phyloP scores from a whole-genome alignment of 495 filamentous ascomycete species.

The Penicillium cosmopolitanum region DNA sequence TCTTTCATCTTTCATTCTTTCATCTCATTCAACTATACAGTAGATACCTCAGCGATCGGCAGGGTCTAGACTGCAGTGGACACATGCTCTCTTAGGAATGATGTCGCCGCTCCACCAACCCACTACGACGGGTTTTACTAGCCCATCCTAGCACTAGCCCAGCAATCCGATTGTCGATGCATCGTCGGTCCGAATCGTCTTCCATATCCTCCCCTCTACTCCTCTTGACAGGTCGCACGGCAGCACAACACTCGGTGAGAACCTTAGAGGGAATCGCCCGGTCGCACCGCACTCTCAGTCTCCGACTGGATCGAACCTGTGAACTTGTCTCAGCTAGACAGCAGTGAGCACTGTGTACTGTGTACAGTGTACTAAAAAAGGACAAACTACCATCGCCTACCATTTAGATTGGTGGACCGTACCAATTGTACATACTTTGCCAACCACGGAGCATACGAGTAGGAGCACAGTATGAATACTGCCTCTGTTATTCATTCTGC shows the following conservation, averaged over 20 bases:
- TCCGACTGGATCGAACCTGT: constrained; percentile 8
- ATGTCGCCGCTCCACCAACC: background rate
- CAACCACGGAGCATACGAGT: too few species aligned
- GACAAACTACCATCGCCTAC: too few species aligned
- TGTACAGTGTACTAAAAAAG: too few species aligned
- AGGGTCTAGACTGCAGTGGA: background rate
- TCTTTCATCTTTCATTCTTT: background rate
- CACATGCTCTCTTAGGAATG: background rate
- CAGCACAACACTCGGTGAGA: constrained; percentile 2
- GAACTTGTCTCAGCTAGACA: constrained; percentile 3
- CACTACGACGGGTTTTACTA: too few species aligned
- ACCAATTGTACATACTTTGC: too few species aligned
- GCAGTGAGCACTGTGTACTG: too few species aligned
- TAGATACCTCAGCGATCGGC: background rate
- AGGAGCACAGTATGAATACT: too few species aligned
- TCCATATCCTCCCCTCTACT: background rate
- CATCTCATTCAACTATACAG: too few species aligned
- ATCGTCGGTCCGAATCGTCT: constrained; percentile 2
- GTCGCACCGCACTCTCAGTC: background rate
- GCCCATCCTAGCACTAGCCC: background rate
- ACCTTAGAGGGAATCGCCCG: background rate
- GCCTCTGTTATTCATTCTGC: background rate
- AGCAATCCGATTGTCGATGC: constrained; percentile 1
- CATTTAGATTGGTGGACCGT: too few species aligned
- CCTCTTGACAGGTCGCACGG: background rate